Evolutionary conservation across 192 early-diverging fungal genomes (phyloP), one percentile per base, ranked within the genome.

Genomic region (Umbelopsis vinacea): DNA sequence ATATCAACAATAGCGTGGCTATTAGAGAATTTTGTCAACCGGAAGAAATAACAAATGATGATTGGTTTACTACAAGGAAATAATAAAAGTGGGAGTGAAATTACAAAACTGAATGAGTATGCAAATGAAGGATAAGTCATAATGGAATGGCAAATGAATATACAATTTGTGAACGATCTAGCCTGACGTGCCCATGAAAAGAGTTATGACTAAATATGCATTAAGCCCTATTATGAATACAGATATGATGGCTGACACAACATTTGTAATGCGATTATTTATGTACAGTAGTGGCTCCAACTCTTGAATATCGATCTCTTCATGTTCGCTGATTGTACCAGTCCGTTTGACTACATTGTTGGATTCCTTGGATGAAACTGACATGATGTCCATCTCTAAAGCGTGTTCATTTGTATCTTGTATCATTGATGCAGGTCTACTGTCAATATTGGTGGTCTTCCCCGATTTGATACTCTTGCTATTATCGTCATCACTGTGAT

Each of bases 211-310:
- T 6, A 87, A 68, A 40, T 83, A 87, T 69, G 74, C 69, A 66
- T 87, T 85, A 24, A 87, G 68, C 0, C 84, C 74, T 8, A 87
- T 46, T 9, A 87, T 69, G 37, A 87, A 37, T 11, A 82, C 0
- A 57, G 77, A 73, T 11, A 87, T 76, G 14, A 75, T 14, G 15
- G 24, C 63, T 33, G 86, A 73, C 23, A 79, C 74, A 15, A 74
- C 57, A 6, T 72, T 75, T 9, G 82, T 23, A 46, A 74, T 60
- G 43, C 72, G 52, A 19, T 74, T 12, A 53, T 87, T 87, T 2
- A 71, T 29, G 79, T 74, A 71, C 17, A 67, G 26, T 74, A 85
- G 26, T 75, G 74, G 52, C 70, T 40, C 52, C 63, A 54, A 11
- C 5, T 63, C 57, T 17, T 37, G 23, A 6, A 19, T 5, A 15